Percentiles rank a stretch among this genome's conserved stretches.
phyloP scores from a whole-genome alignment of 2,329 filamentous ascomycete genomes.

The Scedosporium aurantiacum region DNA sequence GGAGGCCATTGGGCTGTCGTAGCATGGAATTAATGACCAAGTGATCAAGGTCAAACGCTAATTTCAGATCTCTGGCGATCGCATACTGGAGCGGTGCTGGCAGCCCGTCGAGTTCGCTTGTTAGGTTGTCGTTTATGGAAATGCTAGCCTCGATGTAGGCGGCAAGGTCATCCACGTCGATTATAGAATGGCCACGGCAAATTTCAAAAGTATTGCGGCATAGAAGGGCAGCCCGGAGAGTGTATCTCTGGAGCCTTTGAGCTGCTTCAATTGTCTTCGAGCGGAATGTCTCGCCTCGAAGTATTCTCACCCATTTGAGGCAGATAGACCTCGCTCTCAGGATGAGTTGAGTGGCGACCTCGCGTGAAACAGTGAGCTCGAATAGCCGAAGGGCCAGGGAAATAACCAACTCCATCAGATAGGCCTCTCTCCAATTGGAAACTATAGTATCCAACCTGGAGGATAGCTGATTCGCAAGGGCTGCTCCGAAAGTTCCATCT shows the following conservation, averaged over 20 bases:
- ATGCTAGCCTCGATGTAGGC: constrained; percentile 16
- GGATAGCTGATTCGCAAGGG: constrained; percentile 35
- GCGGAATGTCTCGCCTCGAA: constrained; percentile 32
- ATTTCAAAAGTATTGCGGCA: constrained; percentile 31
- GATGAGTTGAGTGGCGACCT: not conserved
- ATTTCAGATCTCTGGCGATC: too few species aligned
- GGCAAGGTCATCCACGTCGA: not conserved
- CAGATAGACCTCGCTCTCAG: constrained; percentile 20
- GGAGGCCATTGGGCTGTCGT: too few species aligned
- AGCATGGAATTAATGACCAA: too few species aligned
- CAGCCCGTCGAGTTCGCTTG: constrained; percentile 10
- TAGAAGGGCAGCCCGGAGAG: constrained; percentile 44
- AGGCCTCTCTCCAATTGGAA: constrained; percentile 46
- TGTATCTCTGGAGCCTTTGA: constrained; percentile 23
- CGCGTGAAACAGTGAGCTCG: not conserved
- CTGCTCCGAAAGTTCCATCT: constrained; percentile 36
- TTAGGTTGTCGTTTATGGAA: constrained; percentile 17
- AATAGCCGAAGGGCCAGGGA: constrained; percentile 33
- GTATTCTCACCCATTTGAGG: constrained; percentile 34
- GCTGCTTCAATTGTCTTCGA: constrained; percentile 23
- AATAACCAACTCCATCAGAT: constrained; percentile 47
- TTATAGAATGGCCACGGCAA: not conserved
- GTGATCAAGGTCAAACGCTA: too few species aligned
- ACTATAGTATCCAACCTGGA: constrained; percentile 30
- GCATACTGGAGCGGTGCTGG: not conserved